Evolutionary conservation across 768 basidiomycete genomes (phyloP).

Genomic region (Boletus insuetus): DNA sequence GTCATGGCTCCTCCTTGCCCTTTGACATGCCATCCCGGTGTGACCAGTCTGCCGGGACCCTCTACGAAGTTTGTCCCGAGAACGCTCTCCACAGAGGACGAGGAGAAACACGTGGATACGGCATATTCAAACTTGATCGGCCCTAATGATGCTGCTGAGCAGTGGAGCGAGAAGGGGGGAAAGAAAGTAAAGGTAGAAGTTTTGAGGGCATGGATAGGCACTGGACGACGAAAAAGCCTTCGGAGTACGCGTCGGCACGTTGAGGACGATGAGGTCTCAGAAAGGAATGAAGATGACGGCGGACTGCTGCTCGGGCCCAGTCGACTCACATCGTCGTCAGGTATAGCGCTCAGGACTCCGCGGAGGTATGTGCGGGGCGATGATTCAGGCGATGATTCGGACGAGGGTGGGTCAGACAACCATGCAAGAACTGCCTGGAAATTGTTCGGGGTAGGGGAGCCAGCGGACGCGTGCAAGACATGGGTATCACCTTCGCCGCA

Average conservation of each 20-base stretch:
- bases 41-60: constrained; percentile 22
- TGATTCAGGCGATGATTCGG: constrained; percentile 43
- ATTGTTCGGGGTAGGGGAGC: constrained; percentile 48
- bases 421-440: constrained; percentile 54
- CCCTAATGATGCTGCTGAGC: constrained; percentile 44
- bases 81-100: neutral
- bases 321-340: neutral
- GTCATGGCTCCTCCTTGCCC: constrained; percentile 25
- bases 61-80: constrained; percentile 3
- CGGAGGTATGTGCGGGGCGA: constrained; percentile 26
- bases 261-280: constrained; percentile 5
- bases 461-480: constrained; percentile 3
- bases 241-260: constrained; percentile 34
- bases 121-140: constrained; percentile 68
- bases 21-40: constrained; percentile 11
- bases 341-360: neutral
- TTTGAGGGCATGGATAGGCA: constrained; percentile 45
- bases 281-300: neutral
- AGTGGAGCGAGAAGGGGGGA: constrained; percentile 55
- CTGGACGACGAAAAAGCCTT: constrained; percentile 26
- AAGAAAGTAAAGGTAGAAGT: constrained; percentile 42
- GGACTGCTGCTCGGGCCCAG: neutral
- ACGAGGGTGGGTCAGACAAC: constrained; percentile 44
- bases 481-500: constrained; percentile 20
- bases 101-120: constrained; percentile 41